A percentile compares a stretch with the other conserved stretches of the same genome.
phyloP scores from a whole-genome alignment of 495 filamentous ascomycete species.

The Aspergillus indologenus region DNA sequence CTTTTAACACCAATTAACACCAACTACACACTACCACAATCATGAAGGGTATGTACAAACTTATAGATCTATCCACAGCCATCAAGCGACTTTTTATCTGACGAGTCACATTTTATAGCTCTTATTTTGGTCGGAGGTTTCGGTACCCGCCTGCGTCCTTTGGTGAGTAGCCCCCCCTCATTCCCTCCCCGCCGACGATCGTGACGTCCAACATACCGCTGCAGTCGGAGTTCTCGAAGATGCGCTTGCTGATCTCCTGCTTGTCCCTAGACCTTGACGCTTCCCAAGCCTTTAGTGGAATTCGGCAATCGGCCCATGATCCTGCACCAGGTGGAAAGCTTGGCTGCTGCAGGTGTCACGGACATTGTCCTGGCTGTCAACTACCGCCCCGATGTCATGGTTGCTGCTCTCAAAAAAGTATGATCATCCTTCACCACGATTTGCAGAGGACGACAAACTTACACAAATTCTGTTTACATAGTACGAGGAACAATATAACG shows the following conservation, averaged over 20 bases:
- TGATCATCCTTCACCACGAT: not conserved
- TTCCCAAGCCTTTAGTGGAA: slow-evolving; percentile 95
- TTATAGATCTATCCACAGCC: not conserved
- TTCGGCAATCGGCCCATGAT: slow-evolving; percentile 99
- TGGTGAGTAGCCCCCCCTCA: slow-evolving; percentile 59
- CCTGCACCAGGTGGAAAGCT: slow-evolving; percentile 91
- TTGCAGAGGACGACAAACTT: not conserved
- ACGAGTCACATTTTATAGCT: slow-evolving; percentile 52
- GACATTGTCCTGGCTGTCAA: slow-evolving; percentile 98
- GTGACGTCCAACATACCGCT: slow-evolving; percentile 9
- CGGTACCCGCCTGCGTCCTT: slow-evolving; percentile 93
- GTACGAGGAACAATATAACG: slow-evolving; percentile 89
- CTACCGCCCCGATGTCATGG: slow-evolving; percentile 97
- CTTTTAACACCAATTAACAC: no score
- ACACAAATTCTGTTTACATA: slow-evolving; percentile 29
- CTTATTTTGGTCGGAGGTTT: slow-evolving; percentile 99
- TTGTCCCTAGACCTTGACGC: slow-evolving; percentile 75
- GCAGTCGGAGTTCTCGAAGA: not conserved
- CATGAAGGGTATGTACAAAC: slow-evolving; percentile 23
- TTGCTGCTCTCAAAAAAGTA: slow-evolving; percentile 66
- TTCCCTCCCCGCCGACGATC: slow-evolving; percentile 17
- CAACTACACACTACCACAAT: slow-evolving; percentile 8
- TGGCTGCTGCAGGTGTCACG: slow-evolving; percentile 93
- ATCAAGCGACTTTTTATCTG: slow-evolving; percentile 6
- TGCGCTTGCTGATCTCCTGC: slow-evolving; percentile 2